Conservation (phyloP, 2,329 filamentous ascomycete species). For the Cytospora chrysosperma region DNA sequence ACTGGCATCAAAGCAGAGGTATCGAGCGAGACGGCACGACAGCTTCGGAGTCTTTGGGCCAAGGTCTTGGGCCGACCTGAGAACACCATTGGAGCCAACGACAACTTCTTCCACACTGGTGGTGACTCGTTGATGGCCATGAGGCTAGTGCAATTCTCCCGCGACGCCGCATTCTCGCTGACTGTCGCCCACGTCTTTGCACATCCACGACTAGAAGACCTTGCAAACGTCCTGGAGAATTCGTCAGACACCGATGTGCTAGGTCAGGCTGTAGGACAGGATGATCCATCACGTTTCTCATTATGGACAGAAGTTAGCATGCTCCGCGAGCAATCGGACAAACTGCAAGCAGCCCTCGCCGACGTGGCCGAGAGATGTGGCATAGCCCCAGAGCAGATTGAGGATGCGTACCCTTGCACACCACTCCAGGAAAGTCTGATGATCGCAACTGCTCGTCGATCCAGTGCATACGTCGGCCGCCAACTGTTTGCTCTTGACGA, state of each 20-base stretch:
- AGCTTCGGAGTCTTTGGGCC: slow-evolving; percentile 37
- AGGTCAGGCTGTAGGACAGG: background rate
- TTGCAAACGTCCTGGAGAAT: background rate
- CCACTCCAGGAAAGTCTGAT: slow-evolving; percentile 55
- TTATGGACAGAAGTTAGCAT: too few relatives aligned
- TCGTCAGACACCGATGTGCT: background rate
- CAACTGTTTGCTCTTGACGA: slow-evolving; percentile 44
- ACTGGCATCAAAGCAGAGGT: too few relatives aligned
- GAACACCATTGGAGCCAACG: slow-evolving; percentile 34
- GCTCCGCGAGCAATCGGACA: background rate
- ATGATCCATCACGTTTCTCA: too few relatives aligned
- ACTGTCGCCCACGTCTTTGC: slow-evolving; percentile 48
- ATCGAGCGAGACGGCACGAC: slow-evolving; percentile 39
- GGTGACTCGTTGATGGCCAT: slow-evolving; percentile 54
- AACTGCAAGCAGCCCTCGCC: background rate
- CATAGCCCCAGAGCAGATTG: slow-evolving; percentile 30
- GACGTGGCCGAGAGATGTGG: too few relatives aligned
- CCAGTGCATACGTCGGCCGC: slow-evolving; percentile 53
- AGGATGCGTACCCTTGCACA: slow-evolving; percentile 56
- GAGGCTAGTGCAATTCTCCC: slow-evolving; percentile 46
- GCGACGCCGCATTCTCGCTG: slow-evolving; percentile 38
- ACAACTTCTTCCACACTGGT: slow-evolving; percentile 49
- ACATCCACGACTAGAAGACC: slow-evolving; percentile 33
- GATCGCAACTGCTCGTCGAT: slow-evolving; percentile 50
- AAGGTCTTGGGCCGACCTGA: slow-evolving; percentile 13